Evolutionary conservation across 2,329 filamentous ascomycete species (phyloP), one percentile per base, ranked within the genome.

Genomic region (Ophiostoma perfectum): DNA sequence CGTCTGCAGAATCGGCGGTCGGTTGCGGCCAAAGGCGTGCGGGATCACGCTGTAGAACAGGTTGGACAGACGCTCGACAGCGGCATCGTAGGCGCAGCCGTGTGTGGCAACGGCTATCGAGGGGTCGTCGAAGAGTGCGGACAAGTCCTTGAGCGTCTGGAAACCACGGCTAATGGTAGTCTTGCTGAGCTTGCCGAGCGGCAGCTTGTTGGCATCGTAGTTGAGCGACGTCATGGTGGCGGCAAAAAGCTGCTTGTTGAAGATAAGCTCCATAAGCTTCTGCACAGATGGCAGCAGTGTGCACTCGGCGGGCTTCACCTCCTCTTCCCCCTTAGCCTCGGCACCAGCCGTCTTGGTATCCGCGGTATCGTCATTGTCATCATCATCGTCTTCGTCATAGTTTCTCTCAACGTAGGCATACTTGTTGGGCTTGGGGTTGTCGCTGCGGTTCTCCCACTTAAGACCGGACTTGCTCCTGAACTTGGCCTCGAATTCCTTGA

Each of bases 121-220:
- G 0, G 80, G 78, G 70, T 87, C 80, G 47, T 86, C 79, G n/a
- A 94, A 78, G 4, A 93, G 78, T 4, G 83, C 86, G 0, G 90
- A 85, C 4, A 96, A 82, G 52, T 92, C 86, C 74, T 95, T 94
- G 67, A 97, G 81, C 6, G 88, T 82, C 74, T 92, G 85, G 75
- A 91, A 96, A 7, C 92, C 93, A 14, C 84, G 83, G 41, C 82
- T 84, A 72, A 96, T 89, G 27, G 91, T 95, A 12, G 84, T 79
- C 74, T 93, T 92, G 81, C 90, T 92, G 38, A 96, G 83, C 75
- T 95, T 96, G 4, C 92, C 93, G 1, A 96, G 81, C 0, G 92
- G 92, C 55, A 96, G 80, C 77, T 96, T 96, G 71, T 89, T 82
- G 9, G 84, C 82, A 72, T 92, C 88, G 73, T 92, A 92, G 72